Base-by-base conservation (phyloP, 2,329 filamentous ascomycete genomes). In the Davidsoniella australis region DNA sequence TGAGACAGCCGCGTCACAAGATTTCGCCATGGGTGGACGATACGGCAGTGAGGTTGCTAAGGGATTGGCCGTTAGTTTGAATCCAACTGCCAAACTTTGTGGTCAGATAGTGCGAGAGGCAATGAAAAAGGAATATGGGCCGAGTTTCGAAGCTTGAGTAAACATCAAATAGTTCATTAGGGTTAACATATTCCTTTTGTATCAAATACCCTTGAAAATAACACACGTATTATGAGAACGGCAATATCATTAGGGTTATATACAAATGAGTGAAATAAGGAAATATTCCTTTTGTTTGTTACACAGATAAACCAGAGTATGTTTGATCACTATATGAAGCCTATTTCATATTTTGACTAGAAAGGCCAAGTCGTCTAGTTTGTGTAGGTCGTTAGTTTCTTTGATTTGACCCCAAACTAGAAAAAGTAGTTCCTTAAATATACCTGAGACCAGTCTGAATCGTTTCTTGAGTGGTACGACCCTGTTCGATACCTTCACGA, bases 51-150 rank as follows among this genome's bases (percentile, higher is more conserved):
- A 77, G 49, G 70, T 82, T 54, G 78, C 77, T 17, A 79, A 76
- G 58, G 72, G 69, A 4, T 62, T 82, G 54, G 77, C 76, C 5
- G 78, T 82, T 46, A 72, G 69, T 59, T 73, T 74, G 24, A 83
- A 82, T 59, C 78, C 79, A 20, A 80, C 76, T 14, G 78, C 79
- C 2, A 82, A 82, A 64, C 64, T 82, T 41, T 83, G 79, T 58
- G 79, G 78, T 1, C 70, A 79, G 57, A 82, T 82, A 60, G 78
- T 83, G 37, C 70, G 73, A 45, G 75, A 81, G 62, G 78, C 78
- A 45, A 78, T 82, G 76, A 78, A 71, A 64, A 79, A 76, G 61
- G 79, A 82, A 60, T 80, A 78, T 56, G 74, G 73, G 29, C 29
- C 29, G 12, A 33, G 29, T 0, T 65, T 29, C 4, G 38, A 46